Base-by-base conservation (phyloP, 106 monocot genomes). In the Phalaenopsis equestris region DNA sequence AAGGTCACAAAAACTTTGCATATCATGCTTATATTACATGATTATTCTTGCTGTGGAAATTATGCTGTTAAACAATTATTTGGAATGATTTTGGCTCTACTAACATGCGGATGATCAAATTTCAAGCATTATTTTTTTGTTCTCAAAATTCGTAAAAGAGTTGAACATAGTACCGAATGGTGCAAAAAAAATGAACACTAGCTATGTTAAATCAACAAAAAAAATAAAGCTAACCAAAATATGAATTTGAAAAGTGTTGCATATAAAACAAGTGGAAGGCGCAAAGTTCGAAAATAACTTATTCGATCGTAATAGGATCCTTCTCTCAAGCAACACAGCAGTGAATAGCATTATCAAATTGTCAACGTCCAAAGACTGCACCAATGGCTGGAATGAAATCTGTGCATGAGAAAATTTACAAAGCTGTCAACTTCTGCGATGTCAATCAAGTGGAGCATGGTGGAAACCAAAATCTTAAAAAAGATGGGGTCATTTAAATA, bases 381-480 rank as follows among this genome's bases (percentile, higher is more conserved):
- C 91, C 85, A 99, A 80, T 42, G 95, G 99, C 80, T 99, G 94
- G 83, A 99, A 99, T 46, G 93, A 99, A 84, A 99, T 99, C 99
- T 99, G 94, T 73, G 79, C 36, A 83, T 6, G 8, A 74, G 65
- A 19, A 84, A 88, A 83, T 24, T 82, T 38, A 73, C 56, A 42
- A 77, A 67, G 55, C 18, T 77, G 67, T 36, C 37, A 39, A 41
- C 38, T 56, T 65, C 65, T n/a, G 47, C 42, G 42, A 72, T 68
- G 4, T 24, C 18, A 73, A 41, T 56, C 24, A 24, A 57, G 17
- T 78, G 55, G 17, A 78, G 75, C 55, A 42, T 17, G 16, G 14
- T 49, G n/a, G 5, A 38, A 38, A 49, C 42, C 67, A 68, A 52
- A 72, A 37, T 8, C 23, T 64, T 9, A 64, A 49, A 8, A 15